A percentile compares a stretch with the other conserved stretches of the same genome.
Evolutionary conservation across 1,284 basidiomycete genomes (phyloP).

Genomic region (Hemileia vastatrix): DNA sequence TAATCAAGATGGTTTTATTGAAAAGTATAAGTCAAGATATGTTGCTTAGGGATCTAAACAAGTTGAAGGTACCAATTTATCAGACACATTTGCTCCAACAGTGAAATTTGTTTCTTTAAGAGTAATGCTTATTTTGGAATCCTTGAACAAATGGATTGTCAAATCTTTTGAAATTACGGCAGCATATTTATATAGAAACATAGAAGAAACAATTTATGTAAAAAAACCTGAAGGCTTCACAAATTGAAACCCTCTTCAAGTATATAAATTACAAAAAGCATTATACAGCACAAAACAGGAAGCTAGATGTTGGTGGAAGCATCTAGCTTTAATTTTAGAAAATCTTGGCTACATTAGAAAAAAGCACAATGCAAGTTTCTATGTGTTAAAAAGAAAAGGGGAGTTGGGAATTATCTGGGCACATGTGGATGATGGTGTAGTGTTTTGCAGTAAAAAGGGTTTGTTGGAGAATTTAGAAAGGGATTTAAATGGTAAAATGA

Average conservation of each 20-base stretch:
- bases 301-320: constrained; percentile 9
- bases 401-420: background rate
- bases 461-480: background rate
- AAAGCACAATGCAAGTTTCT: background rate
- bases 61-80: too few species aligned
- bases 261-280: background rate
- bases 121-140: too few species aligned
- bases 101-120: too few species aligned
- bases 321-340: background rate
- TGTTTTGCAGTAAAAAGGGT: background rate
- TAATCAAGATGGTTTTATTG: too few species aligned
- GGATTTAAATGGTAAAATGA: background rate
- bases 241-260: background rate
- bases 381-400: background rate
- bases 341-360: background rate
- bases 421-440: constrained; percentile 5
- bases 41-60: too few species aligned
- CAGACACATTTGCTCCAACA: too few species aligned
- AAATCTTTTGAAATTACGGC: constrained; percentile 9
- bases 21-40: too few species aligned
- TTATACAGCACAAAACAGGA: constrained; percentile 2
- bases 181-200: constrained; percentile 10
- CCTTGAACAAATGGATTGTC: too few species aligned
- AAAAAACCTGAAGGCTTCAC: background rate
- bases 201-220: constrained; percentile 4